Base-by-base conservation (phyloP, 108 stramenopile genomes). In the Nitzschia putrida region DNA sequence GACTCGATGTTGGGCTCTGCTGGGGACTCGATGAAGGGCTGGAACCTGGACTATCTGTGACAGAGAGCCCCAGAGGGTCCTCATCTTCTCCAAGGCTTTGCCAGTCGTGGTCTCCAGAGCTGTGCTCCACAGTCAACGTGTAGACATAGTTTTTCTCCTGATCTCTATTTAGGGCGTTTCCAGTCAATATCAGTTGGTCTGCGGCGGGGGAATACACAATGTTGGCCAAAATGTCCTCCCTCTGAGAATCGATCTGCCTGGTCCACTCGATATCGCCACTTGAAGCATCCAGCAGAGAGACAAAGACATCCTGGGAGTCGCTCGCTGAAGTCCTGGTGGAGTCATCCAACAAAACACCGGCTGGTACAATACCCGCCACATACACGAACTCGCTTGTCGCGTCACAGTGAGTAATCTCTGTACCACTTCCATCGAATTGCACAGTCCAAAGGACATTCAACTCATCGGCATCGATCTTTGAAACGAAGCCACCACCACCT, bases 51-150 rank as follows among this genome's bases (percentile, higher is more conserved):
- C 29, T 34, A 34, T 34, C 29, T 4, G 29, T 34, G 3, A 34
- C 29, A 4, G 29, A 34, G 1, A 34, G 29, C 29, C 20, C 23
- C 49, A 70, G 53, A 1, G 69, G 69, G 20, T 70, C 69, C 14
- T 24, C 55, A 8, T 70, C 47, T 14, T 42, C 37, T 18, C 25
- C 21, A 24, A 70, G 22, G 12, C 37, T 18, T 23, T 50, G 41
- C 69, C 69, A 70, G 29, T 70, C 69, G 20, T 70, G 39, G 59
- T 59, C 18, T 9, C 69, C 69, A 23, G 45, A 39, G 14, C 8
- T 41, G 1, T 53, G 26, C 10, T 29, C 29, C 13, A 70, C 34
- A 13, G 38, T 37, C 20, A 51, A 12, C 13, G 38, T 25, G 20
- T 50, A 59, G 22, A 70, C 29, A 43, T 50, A 44, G 18, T 13